Evolutionary conservation across 805 yeast genomes (phyloP), one percentile per base, ranked within the genome.

Genomic region (Saturnispora gosingensis): DNA sequence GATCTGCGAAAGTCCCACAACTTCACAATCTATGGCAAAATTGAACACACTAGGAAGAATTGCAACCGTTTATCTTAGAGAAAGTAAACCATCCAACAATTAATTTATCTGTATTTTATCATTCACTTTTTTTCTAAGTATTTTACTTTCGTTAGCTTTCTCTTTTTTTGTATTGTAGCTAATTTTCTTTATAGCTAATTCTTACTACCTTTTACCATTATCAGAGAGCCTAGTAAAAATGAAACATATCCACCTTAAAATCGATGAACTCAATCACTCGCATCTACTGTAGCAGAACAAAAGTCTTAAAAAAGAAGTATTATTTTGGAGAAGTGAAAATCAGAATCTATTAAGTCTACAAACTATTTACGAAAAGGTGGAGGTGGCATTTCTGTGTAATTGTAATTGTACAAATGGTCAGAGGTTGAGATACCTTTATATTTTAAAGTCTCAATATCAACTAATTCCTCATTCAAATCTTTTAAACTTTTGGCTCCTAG

Each of bases 361-460:
- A 28, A 3, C 40, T 43, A 54, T 52, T 51, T 55, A 25, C 28
- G 49, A 39, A 58, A 58, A 6, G 51, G 54, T 10, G 58, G 57
- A 15, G 56, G 51, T 58, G 61, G 48, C 75, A 77, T 49, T 56
- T 63, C 43, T n/a, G 53, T 53, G 45, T 59, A 59, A 24, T 38
- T 74, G 68, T 50, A 74, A 66, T 56, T 82, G 78, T 13, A 78
- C 77, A 2, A 89, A 87, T 59, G 68, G 66, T 39, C 85, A 61
- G 0, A 81, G 83, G 62, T 83, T 88, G 56, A 80, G 82, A 48
- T 75, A 30, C 62, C 62, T 67, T 67, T 84, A 85, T 20, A 85
- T 78, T 53, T 56, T 13, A 66, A 54, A 20, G 63, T 58, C 20
- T 59, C 59, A 44, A 44, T 56, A 57, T 69, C 74, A 24, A 74